Conservation (phyloP, 768 basidiomycete genomes). For the Phaeolepiota aurea region DNA sequence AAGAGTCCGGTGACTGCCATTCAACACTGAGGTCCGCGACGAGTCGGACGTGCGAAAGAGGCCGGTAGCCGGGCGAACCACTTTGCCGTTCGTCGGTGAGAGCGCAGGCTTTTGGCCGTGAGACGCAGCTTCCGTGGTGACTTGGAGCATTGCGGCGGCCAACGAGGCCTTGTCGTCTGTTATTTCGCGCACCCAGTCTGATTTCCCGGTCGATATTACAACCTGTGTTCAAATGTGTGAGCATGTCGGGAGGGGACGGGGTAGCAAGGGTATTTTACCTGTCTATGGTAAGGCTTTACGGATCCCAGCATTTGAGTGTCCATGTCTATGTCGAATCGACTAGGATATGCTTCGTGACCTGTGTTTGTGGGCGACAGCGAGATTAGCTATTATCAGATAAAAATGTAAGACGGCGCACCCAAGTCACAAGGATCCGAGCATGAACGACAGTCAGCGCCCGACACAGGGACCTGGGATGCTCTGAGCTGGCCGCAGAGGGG, state of each 20-base stretch:
- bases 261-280: conserved; percentile 33
- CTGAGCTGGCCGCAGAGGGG: conserved; percentile 42
- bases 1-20: conserved; percentile 74
- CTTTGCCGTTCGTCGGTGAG: conserved; percentile 16
- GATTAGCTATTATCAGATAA: conserved; percentile 18
- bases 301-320: conserved; percentile 79
- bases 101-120: conserved; percentile 9
- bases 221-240: conserved; percentile 36
- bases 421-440: conserved; percentile 76
- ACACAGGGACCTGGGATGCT: conserved; percentile 54
- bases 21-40: conserved; percentile 61
- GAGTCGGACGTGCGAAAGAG: conserved; percentile 51
- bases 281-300: conserved; percentile 75
- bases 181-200: conserved; percentile 83
- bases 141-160: conserved; percentile 46
- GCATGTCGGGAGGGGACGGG: conserved; percentile 1
- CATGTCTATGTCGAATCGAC: conserved; percentile 69
- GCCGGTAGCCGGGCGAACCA: conserved; percentile 32
- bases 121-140: conserved; percentile 14
- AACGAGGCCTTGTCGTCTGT: conserved; percentile 64
- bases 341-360: conserved; percentile 73
- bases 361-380: conserved; percentile 9
- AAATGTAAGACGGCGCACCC: conserved; percentile 26
- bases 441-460: conserved; percentile 57
- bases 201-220: conserved; percentile 82